Base-by-base conservation (phyloP, 768 basidiomycete species). In the Serendipita sp. region DNA sequence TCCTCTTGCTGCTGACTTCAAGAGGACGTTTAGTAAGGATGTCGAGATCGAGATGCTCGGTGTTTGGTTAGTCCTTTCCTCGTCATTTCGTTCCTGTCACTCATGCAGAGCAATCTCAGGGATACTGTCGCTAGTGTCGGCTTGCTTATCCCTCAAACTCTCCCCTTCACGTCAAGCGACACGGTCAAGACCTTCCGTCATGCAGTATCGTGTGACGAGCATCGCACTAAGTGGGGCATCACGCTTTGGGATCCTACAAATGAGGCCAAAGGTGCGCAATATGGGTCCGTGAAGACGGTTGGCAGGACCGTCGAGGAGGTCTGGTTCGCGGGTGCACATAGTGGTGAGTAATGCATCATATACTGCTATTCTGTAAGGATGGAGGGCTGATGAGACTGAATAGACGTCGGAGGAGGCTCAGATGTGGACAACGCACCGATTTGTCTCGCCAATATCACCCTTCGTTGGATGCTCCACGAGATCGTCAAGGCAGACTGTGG, bases 101-200 rank as follows among this genome's bases (percentile, higher is more conserved):
- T 22, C 11, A 50, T 9, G n/a, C 26, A n/a, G 41, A 20, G 20
- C 5, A 31, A 9, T 48, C 5, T n/a, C 48, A 85, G 83, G 88
- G 88, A 91, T 64, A 91, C 88, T 0, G 88, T 91, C 2, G 75
- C 83, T 5, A 85, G 85, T 61, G 87, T 88, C 20, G 89, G 89
- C 0, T 66, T 85, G 0, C 62, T 90, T n/a, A 73, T 86, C 45
- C 83, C 77, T 2, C 75, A 78, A 5, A 78, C 75, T 1, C 73
- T 90, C 30, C 89, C 89, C 0, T 90, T 88, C 66, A 82, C 84
- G 0, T 76, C 78, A 16, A 86, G 88, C 67, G 75, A 71, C 22
- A 76, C 77, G 9, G 83, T 90, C 70, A 82, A 77, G 73, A 79
- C 77, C 2, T 89, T 90, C 71, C 77, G 89, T 16, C 89, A 92